A percentile compares a stretch with the other conserved stretches of the same genome.
Evolutionary conservation across 2,329 filamentous ascomycete species (phyloP).

Genomic region (Penicillium sp.): DNA sequence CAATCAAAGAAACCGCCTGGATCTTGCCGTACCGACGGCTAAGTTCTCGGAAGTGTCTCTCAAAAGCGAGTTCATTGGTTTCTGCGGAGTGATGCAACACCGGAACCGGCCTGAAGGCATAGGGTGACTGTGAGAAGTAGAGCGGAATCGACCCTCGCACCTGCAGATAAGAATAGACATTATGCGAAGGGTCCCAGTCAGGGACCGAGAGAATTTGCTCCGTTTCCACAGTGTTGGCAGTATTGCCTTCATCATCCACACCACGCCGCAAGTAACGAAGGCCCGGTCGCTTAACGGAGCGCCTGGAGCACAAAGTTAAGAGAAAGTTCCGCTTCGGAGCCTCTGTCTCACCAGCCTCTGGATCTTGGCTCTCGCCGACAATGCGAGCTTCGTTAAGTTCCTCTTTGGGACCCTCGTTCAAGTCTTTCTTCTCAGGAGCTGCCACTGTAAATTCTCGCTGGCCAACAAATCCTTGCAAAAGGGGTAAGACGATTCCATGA

Average conservation of each 20-base stretch:
- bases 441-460: conserved; percentile 76
- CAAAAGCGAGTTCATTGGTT: conserved; percentile 73
- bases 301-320: conserved; percentile 85
- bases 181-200: conserved; percentile 58
- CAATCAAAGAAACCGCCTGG: conserved; percentile 78
- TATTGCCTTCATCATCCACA: conserved; percentile 80
- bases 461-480: conserved; percentile 93
- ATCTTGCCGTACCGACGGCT: conserved; percentile 66
- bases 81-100: conserved; percentile 74
- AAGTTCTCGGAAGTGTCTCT: conserved; percentile 70
- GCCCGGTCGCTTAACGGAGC: conserved; percentile 80
- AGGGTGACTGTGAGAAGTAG: conserved; percentile 92
- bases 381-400: conserved; percentile 27
- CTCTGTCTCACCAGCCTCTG: conserved; percentile 25
- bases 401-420: conserved; percentile 9
- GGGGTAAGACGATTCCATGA: conserved; percentile 66
- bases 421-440: conserved; percentile 17
- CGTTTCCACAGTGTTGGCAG: conserved; percentile 89
- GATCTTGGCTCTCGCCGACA: conserved; percentile 43
- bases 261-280: conserved; percentile 85
- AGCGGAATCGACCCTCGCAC: conserved; percentile 85
- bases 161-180: conserved; percentile 79
- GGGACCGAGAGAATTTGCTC: conserved; percentile 82
- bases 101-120: conserved; percentile 83
- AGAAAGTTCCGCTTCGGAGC: conserved; percentile 54